phyloP scores from a whole-genome alignment of 441 rosid genomes.

The Arabidopsis hybrid region DNA sequence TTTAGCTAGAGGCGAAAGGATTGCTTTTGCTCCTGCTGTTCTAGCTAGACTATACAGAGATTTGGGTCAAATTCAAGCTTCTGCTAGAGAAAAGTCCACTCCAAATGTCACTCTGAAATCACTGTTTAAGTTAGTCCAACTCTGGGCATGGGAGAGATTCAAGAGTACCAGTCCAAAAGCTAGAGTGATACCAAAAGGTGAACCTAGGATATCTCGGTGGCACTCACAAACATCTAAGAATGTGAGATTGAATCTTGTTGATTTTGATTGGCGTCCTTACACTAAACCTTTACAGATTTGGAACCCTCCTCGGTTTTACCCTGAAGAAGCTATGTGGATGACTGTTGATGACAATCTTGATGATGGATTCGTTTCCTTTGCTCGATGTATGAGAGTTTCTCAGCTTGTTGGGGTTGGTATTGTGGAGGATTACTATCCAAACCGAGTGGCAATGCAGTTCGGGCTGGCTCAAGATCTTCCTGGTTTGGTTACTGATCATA shows the following conservation, averaged over 20 bases:
- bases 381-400: conserved; percentile 48
- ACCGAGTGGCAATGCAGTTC: conserved; percentile 66
- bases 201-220: conserved; percentile 62
- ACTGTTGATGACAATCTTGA: conserved; percentile 32
- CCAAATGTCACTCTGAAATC: conserved; percentile 27
- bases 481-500: conserved; percentile 8
- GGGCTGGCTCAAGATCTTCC: conserved; percentile 71
- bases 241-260: conserved; percentile 39
- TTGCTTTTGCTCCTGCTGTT: conserved; percentile 57
- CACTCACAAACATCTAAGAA: background rate
- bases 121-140: conserved; percentile 54
- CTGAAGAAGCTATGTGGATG: conserved; percentile 47
- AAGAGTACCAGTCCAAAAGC: conserved; percentile 41
- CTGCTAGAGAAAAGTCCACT: background rate
- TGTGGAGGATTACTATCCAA: conserved; percentile 57
- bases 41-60: conserved; percentile 51
- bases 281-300: conserved; percentile 24
- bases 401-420: conserved; percentile 49
- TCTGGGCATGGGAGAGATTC: conserved; percentile 76
- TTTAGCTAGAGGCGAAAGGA: conserved; percentile 50
- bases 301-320: conserved; percentile 40
- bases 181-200: conserved; percentile 26
- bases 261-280: conserved; percentile 66
- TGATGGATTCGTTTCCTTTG: conserved; percentile 49
- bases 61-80: conserved; percentile 38